Evolutionary conservation across 176 grass and related monocot species (phyloP), one percentile per base, ranked within the genome.

Genomic region (Rhynchospora pubera): DNA sequence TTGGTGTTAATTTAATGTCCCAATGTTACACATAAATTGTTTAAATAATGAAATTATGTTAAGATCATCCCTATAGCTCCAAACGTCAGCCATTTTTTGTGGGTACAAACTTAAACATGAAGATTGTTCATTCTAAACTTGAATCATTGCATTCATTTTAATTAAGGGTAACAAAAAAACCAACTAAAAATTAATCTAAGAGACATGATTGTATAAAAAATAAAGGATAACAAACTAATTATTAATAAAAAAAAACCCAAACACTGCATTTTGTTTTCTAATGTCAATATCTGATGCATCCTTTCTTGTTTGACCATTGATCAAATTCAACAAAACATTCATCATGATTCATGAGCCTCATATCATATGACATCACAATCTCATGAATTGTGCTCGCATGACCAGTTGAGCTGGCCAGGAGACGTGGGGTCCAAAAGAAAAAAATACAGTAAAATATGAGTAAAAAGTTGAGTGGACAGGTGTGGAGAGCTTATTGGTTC

Each of bases 321-420:
- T 21, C 43, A 71, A 39, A 71, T 71, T 47, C 67, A 71, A 71
- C 67, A 71, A 71, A 48, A 71, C 67, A 71, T 71, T 48, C 68
- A 72, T 47, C 22, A 72, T 72, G 68, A 71, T 48, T 47, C 22
- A 72, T 72, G 68, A 71, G 26, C 62, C 24, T 32, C 1, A 34
- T 15, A 11, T 32, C 1, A 34, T 15, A 11, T 65, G 11, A 16
- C 26, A 65, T 65, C 63, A 34, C 12, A 23, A 47, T 9, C 42
- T 47, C 43, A 46, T 72, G 7, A 45, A 70, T 21, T 47, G 34
- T 47, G 39, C 28, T n/a, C n/a, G 67, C 9, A 46, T 47, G 43
- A 7, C 21, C 19, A 72, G 44, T 72, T 12, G 9, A 69, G 5
- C 26, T 43, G 65, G 65, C 68, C 19, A 48, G 67, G 68, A 72